These are phyloP conservation scores for Hemileia vastatrix DNA, from an alignment of 1,284 basidiomycete genomes.

Conservation along the genomic window DNA sequence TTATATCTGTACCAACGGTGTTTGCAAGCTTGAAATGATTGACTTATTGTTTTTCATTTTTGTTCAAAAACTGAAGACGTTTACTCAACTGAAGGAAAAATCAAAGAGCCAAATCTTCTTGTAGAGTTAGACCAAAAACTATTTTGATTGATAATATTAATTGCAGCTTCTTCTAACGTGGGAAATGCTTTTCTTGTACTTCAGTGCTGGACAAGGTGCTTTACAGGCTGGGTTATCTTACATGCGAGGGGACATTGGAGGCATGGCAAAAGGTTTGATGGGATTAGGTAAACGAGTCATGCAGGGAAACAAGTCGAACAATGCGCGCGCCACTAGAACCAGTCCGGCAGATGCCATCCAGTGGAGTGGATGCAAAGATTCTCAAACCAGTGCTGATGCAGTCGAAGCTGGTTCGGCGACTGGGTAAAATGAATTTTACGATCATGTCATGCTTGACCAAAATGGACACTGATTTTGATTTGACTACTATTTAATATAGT, in stretches of 20 bases:
- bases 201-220: conserved; percentile 35
- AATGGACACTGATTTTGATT: neutral
- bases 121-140: conserved; percentile 67
- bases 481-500: neutral
- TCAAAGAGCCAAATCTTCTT: conserved; percentile 80
- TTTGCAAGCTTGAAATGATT: neutral
- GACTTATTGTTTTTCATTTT: neutral
- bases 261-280: conserved; percentile 53
- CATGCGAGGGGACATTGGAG: conserved; percentile 64
- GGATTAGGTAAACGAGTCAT: conserved; percentile 47
- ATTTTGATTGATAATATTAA: conserved; percentile 42
- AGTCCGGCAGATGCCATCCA: conserved; percentile 62
- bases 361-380: conserved; percentile 85
- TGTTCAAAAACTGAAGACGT: conserved; percentile 15
- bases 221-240: conserved; percentile 57
- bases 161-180: conserved; percentile 32
- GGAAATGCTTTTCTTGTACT: conserved; percentile 22
- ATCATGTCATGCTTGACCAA: neutral
- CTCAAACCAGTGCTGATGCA: conserved; percentile 84
- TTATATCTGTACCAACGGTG: neutral
- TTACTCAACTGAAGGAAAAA: conserved; percentile 82
- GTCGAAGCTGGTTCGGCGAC: conserved; percentile 68
- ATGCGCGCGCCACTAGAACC: conserved; percentile 60
- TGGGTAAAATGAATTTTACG: conserved; percentile 46
- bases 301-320: conserved; percentile 53